Conservation (phyloP, 2,329 filamentous ascomycete species). For the Magnaporthiopsis incrustans region DNA sequence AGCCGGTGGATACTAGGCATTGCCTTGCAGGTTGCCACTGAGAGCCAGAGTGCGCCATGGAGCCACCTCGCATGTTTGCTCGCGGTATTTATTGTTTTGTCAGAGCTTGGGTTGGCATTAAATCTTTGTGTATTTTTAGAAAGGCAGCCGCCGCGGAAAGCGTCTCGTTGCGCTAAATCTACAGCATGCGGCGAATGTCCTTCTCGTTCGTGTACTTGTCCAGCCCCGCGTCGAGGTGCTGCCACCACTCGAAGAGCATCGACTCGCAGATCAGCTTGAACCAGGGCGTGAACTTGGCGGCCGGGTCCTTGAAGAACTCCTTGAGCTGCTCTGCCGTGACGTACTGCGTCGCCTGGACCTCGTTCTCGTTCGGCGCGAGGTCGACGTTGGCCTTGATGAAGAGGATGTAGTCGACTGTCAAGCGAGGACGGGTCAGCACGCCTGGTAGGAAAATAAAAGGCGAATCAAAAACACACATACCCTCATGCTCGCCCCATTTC, state of each 20-base stretch:
- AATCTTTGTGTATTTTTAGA: not conserved
- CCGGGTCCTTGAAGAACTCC: constrained; percentile 72
- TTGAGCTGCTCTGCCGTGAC: constrained; percentile 77
- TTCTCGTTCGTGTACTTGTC: constrained; percentile 82
- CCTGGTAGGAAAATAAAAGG: too few species aligned
- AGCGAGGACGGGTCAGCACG: not conserved
- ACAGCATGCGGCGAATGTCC: constrained; percentile 74
- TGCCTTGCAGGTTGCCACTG: too few species aligned
- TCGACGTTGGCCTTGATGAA: constrained; percentile 95
- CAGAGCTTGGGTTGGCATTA: not conserved
- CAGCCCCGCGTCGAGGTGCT: constrained; percentile 69
- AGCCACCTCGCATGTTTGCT: too few species aligned
- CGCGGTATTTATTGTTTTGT: not conserved
- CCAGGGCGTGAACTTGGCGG: constrained; percentile 89
- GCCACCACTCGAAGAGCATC: constrained; percentile 98
- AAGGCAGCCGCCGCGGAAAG: too few species aligned
- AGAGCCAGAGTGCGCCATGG: too few species aligned
- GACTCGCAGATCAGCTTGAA: constrained; percentile 98
- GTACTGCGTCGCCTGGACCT: constrained; percentile 78
- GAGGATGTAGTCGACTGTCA: constrained; percentile 88
- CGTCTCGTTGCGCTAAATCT: not conserved
- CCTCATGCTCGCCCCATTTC: constrained; percentile 98
- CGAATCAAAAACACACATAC: constrained; percentile 53
- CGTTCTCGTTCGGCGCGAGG: constrained; percentile 73
- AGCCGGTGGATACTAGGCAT: too few species aligned